Conservation (phyloP, 768 basidiomycete species). For the Mrakia frigida region DNA sequence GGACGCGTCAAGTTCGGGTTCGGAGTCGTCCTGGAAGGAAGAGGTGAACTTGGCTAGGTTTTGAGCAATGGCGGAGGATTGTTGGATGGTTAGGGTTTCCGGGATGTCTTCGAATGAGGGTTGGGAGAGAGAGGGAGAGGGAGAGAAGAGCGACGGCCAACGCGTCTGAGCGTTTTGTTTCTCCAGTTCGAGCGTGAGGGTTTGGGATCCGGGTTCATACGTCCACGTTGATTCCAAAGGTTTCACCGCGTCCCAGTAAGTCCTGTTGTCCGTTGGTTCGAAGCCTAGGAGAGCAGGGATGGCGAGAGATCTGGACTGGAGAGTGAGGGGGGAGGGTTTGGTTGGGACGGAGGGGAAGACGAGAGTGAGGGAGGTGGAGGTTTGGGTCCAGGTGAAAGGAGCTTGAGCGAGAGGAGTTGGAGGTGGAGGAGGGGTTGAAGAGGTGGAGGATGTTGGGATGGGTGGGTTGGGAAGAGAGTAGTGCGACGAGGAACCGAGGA, state of each 20-base stretch:
- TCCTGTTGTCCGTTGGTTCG: slow-evolving; percentile 26
- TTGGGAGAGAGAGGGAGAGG: too few species aligned
- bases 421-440: slow-evolving; percentile 59
- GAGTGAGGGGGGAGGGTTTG: slow-evolving; percentile 60
- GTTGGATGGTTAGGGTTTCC: slow-evolving; percentile 81
- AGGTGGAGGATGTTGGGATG: slow-evolving; percentile 46
- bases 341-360: slow-evolving; percentile 74
- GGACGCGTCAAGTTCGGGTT: slow-evolving; percentile 57
- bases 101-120: slow-evolving; percentile 47
- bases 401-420: slow-evolving; percentile 54
- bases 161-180: slow-evolving; percentile 75
- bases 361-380: slow-evolving; percentile 72
- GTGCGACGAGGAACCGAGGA: slow-evolving; percentile 18
- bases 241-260: slow-evolving; percentile 69
- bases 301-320: slow-evolving; percentile 62
- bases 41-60: slow-evolving; percentile 79
- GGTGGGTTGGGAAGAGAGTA: slow-evolving; percentile 46
- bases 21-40: slow-evolving; percentile 56
- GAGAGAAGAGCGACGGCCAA: slow-evolving; percentile 81
- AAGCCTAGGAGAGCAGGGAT: slow-evolving; percentile 46
- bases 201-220: slow-evolving; percentile 62
- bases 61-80: slow-evolving; percentile 71
- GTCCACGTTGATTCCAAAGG: slow-evolving; percentile 85
- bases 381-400: slow-evolving; percentile 92
- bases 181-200: slow-evolving; percentile 78